Base-by-base conservation (phyloP, 495 filamentous ascomycete species). In the Bombardia bombarda region DNA sequence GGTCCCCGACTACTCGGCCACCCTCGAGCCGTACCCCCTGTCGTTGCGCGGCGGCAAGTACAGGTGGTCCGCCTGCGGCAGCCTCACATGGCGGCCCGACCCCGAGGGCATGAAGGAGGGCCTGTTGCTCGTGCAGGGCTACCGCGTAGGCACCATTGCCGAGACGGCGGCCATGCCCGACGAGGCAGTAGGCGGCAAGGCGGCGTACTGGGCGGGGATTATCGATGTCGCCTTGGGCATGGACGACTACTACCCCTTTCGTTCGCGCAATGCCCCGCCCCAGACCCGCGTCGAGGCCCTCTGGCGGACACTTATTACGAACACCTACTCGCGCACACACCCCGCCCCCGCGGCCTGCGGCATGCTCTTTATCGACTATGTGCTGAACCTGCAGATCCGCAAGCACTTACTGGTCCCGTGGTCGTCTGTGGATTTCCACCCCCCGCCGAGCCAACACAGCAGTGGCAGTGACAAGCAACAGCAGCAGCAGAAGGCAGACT, bases 1-100 rank as follows among this genome's bases (percentile, higher is more conserved):
- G 47, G 47, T 46, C 5, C 47, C 47, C 21, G 42, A 50, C 39
- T 50, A 38, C 32, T 42, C 42, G 16, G 37, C 17, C 14, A n/a
- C 10, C n/a, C 32, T 48, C 6, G 14, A 31, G 1, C 39, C 46
- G 8, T 42, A 48, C 24, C 46, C 32, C 1, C 33, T 48, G 12
- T 23, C 25, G n/a, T 14, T 38, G 10, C 31, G 39, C 18, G 33
- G 32, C 28, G 33, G 32, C 28, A 26, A 38, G 4, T 26, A 32
- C 19, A 13, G 17, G n/a, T 48, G 46, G 46, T 24, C 40, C 3
- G 46, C 46, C 13, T 38, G 12, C 12, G 32, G 35, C 17, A 19
- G 19, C 33, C 25, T 43, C 21, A 17, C 13, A 10, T 48, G 46
- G 46, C 12, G 34, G 32, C 44, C 44, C 12, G 13, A 16, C 30